These are phyloP conservation scores for Linnemannia hyalina DNA, from an alignment of 192 early-diverging fungal genomes.

Conservation along the genomic window DNA sequence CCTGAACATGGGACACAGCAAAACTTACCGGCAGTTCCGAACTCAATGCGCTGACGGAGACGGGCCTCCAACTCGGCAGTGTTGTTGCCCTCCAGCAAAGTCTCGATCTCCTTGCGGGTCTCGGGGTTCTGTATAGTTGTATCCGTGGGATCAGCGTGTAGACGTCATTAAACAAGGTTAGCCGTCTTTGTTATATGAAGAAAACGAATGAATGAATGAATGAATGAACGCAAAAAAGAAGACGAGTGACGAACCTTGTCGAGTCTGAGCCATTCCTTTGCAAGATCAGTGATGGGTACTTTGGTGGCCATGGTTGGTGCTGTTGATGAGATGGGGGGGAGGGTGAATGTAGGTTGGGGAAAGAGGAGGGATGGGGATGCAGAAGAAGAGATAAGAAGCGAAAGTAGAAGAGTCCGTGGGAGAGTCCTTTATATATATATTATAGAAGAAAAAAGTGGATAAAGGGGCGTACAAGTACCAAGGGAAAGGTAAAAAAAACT, in stretches of 20 bases:
- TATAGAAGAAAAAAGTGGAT: constrained; percentile 9
- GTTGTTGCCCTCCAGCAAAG: constrained; percentile 62
- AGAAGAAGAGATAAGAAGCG: neutral
- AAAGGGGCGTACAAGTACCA: neutral
- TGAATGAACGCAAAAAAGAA: constrained; percentile 1
- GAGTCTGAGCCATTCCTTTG: constrained; percentile 68
- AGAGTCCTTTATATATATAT: neutral
- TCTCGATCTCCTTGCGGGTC: constrained; percentile 71
- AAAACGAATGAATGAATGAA: neutral
- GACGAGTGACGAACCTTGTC: constrained; percentile 56
- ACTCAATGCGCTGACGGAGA: constrained; percentile 79
- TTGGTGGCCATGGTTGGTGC: constrained; percentile 21
- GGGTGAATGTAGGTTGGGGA: neutral
- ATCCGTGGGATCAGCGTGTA: neutral
- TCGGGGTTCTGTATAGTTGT: constrained; percentile 63
- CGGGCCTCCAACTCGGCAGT: constrained; percentile 64
- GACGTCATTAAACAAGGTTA: constrained; percentile 15
- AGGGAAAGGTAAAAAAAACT: neutral
- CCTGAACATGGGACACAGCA: neutral
- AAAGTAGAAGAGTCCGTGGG: constrained; percentile 1
- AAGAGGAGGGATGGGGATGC: neutral
- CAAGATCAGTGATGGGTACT: constrained; percentile 58
- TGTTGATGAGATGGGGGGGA: neutral
- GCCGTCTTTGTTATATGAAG: neutral
- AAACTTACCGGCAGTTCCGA: constrained; percentile 82